Percentiles rank a stretch among this genome's conserved stretches.
phyloP scores from a whole-genome alignment of 345 rosid genomes.

The Cardiospermum halicacabum region DNA sequence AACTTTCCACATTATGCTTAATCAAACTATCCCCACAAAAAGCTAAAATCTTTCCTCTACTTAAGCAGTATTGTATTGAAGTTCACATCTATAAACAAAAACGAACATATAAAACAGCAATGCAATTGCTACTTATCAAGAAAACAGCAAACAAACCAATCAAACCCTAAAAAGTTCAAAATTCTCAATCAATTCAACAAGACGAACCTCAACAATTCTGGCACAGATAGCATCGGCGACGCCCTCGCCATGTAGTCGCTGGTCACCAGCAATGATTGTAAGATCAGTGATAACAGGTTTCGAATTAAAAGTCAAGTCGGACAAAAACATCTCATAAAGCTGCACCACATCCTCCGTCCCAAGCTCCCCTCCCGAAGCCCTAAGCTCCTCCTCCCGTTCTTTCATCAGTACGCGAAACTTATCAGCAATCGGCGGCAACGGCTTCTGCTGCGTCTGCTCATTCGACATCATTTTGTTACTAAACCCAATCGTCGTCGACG shows the following conservation, averaged over 20 bases:
- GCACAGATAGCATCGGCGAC: slow-evolving; percentile 85
- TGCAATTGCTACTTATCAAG: not conserved
- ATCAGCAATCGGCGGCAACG: slow-evolving; percentile 52
- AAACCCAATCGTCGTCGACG: slow-evolving; percentile 14
- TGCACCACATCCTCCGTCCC: slow-evolving; percentile 56
- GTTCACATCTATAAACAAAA: not conserved
- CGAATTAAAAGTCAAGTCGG: slow-evolving; percentile 83
- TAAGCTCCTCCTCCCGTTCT: slow-evolving; percentile 52
- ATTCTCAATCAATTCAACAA: not conserved
- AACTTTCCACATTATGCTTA: not conserved
- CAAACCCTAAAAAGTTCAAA: slow-evolving; percentile 10
- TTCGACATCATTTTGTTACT: slow-evolving; percentile 39
- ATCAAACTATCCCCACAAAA: not conserved
- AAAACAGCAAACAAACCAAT: too few species aligned
- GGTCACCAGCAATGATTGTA: slow-evolving; percentile 94
- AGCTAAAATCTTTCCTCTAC: not conserved
- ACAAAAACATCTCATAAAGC: slow-evolving; percentile 58
- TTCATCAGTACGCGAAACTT: slow-evolving; percentile 60
- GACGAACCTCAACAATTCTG: slow-evolving; percentile 78
- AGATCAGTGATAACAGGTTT: slow-evolving; percentile 98
- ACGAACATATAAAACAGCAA: not conserved
- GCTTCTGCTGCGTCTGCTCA: slow-evolving; percentile 62
- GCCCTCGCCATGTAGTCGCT: slow-evolving; percentile 65
- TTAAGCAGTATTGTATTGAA: not conserved
- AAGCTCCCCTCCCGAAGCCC: slow-evolving; percentile 31